Percentiles rank a stretch among this genome's conserved stretches.
Evolutionary conservation across 2,329 filamentous ascomycete genomes (phyloP).

Genomic region (Diaporthe vexans): DNA sequence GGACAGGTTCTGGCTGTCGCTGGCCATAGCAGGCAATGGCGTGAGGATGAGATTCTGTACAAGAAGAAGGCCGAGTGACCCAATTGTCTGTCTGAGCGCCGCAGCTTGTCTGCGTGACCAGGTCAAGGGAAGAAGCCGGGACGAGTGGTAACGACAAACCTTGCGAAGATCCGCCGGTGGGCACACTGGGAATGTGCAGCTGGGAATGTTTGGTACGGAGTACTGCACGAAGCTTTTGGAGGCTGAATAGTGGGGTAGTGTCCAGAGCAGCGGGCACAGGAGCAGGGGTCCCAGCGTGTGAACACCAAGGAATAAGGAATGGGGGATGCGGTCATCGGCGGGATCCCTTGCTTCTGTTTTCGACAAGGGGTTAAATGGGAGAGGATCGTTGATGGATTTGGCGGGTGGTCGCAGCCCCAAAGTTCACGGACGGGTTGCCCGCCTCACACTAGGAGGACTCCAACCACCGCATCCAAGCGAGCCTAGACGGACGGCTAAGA

Average conservation of each 20-base stretch:
- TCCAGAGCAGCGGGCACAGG: neutral
- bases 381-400: conserved; percentile 20
- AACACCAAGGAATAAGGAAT: conserved; percentile 38
- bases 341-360: conserved; percentile 24
- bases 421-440: conserved; percentile 13
- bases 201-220: conserved; percentile 1
- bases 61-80: neutral
- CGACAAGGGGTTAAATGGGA: conserved; percentile 21
- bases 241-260: conserved; percentile 33
- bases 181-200: neutral
- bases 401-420: conserved; percentile 18
- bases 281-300: conserved; percentile 8
- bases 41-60: conserved; percentile 41
- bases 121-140: conserved; percentile 3
- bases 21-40: conserved; percentile 37
- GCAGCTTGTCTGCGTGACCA: conserved; percentile 7
- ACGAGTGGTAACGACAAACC: neutral
- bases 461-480: conserved; percentile 12
- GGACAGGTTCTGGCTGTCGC: conserved; percentile 38
- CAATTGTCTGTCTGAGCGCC: neutral
- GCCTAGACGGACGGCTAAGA: conserved; percentile 1
- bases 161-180: conserved; percentile 13
- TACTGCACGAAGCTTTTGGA: conserved; percentile 8
- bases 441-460: conserved; percentile 23
- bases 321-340: conserved; percentile 32